phyloP scores from a whole-genome alignment of 1,139 yeast genomes.

The Geotrichum histeridarum region DNA sequence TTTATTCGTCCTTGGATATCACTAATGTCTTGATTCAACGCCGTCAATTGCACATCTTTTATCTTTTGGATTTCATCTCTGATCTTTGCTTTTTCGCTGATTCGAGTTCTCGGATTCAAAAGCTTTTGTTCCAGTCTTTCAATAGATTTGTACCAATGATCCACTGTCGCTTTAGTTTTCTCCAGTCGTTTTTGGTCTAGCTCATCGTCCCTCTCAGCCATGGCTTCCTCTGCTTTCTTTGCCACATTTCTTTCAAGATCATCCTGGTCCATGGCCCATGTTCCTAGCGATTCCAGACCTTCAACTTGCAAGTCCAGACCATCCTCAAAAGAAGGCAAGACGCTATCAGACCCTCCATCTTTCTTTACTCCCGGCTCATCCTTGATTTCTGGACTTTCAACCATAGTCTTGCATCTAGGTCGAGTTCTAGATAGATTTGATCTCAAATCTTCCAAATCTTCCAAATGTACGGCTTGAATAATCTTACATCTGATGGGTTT shows the following conservation, averaged over 20 bases:
- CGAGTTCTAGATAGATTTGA: no score
- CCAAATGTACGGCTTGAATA: no score
- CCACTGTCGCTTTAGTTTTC: slow-evolving; percentile 47
- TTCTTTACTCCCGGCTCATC: not conserved
- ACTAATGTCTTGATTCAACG: slow-evolving; percentile 52
- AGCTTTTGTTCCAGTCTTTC: slow-evolving; percentile 47
- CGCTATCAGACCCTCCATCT: slow-evolving; percentile 5
- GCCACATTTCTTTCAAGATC: slow-evolving; percentile 70
- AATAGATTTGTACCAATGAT: slow-evolving; percentile 44
- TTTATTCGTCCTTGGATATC: slow-evolving; percentile 60
- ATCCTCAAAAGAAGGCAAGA: not conserved
- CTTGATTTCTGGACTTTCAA: no score
- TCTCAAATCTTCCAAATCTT: no score
- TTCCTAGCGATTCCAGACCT: slow-evolving; percentile 31
- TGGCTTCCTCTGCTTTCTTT: slow-evolving; percentile 55
- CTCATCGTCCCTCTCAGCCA: slow-evolving; percentile 60
- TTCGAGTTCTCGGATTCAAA: slow-evolving; percentile 51
- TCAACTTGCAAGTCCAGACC: not conserved
- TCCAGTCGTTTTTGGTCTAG: slow-evolving; percentile 68
- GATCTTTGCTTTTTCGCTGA: slow-evolving; percentile 58
- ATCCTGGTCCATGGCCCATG: slow-evolving; percentile 56
- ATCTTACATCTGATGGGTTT: no score
- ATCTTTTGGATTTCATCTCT: slow-evolving; percentile 53
- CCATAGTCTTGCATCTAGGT: not conserved
- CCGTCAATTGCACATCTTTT: slow-evolving; percentile 48